Percentiles rank a stretch among this genome's conserved stretches.
Conservation (phyloP, 176 grass and related monocot species). For the Bothriochloa decipiens region DNA sequence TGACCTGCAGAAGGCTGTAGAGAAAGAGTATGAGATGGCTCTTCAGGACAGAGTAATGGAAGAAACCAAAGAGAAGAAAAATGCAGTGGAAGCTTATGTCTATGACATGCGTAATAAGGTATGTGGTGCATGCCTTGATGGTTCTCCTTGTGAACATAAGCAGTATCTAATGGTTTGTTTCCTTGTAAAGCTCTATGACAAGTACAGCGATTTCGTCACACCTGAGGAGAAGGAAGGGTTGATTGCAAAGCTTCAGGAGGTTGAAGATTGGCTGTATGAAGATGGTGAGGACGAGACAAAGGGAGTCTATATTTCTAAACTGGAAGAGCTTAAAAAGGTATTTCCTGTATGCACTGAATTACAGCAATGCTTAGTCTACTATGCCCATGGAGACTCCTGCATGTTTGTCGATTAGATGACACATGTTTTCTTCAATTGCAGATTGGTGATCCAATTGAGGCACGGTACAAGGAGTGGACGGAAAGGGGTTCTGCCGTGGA, state of each 20-base stretch:
- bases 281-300: constrained; percentile 98
- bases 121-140: neutral
- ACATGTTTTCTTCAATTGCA: constrained; percentile 18
- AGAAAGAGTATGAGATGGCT: constrained; percentile 97
- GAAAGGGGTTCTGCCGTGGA: constrained; percentile 68
- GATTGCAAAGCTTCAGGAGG: constrained; percentile 76
- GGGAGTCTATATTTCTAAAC: constrained; percentile 92
- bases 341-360: neutral
- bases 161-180: constrained; percentile 36
- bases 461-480: constrained; percentile 71
- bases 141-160: neutral
- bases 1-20: constrained; percentile 80
- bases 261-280: constrained; percentile 98
- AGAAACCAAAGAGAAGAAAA: constrained; percentile 98
- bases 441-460: constrained; percentile 77
- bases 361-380: neutral
- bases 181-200: constrained; percentile 72
- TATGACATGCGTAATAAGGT: constrained; percentile 99
- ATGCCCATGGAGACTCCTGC: neutral
- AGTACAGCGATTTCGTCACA: constrained; percentile 72
- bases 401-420: neutral
- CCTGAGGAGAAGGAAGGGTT: constrained; percentile 72
- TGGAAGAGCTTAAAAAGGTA: constrained; percentile 89
- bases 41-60: constrained; percentile 98
- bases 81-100: constrained; percentile 95